phyloP scores from a whole-genome alignment of 345 rosid genomes.

The Jatropha curcas region DNA sequence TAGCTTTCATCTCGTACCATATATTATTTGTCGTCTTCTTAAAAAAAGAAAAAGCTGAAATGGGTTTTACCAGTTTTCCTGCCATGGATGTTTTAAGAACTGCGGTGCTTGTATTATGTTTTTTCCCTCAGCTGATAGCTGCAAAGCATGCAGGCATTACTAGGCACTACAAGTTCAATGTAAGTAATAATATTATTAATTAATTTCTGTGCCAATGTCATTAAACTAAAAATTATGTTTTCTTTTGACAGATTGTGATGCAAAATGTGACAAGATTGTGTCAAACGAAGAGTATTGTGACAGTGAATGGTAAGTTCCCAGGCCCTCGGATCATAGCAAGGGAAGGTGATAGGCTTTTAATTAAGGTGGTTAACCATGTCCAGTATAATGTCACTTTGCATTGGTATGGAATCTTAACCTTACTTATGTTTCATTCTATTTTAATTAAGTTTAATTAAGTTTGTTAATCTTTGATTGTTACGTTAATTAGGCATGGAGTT shows the following conservation, averaged over 20 bases:
- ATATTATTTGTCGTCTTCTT: neutral
- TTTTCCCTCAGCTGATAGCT: slow-evolving; percentile 19
- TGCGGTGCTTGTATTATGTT: slow-evolving; percentile 20
- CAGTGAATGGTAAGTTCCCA: slow-evolving; percentile 70
- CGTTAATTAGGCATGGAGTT: slow-evolving; percentile 43
- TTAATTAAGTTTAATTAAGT: neutral
- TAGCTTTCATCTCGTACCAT: neutral
- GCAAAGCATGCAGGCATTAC: slow-evolving; percentile 49
- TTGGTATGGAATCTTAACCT: slow-evolving; percentile 41
- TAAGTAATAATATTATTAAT: slow-evolving; percentile 5
- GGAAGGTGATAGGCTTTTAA: slow-evolving; percentile 67
- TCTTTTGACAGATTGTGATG: slow-evolving; percentile 43
- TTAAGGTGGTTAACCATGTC: slow-evolving; percentile 71
- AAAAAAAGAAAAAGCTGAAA: neutral
- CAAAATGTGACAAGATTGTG: slow-evolving; percentile 66
- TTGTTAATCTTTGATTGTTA: neutral
- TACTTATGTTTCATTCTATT: neutral
- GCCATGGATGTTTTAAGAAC: slow-evolving; percentile 6
- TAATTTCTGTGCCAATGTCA: neutral
- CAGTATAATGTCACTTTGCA: slow-evolving; percentile 64
- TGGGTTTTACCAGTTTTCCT: slow-evolving; percentile 19
- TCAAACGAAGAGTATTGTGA: slow-evolving; percentile 65
- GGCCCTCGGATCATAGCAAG: slow-evolving; percentile 69
- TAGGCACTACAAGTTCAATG: slow-evolving; percentile 50
- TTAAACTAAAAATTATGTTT: neutral